These are phyloP conservation scores for Laetiporus sulphureus DNA, from an alignment of 1,284 basidiomycete species.

Conservation along the genomic window DNA sequence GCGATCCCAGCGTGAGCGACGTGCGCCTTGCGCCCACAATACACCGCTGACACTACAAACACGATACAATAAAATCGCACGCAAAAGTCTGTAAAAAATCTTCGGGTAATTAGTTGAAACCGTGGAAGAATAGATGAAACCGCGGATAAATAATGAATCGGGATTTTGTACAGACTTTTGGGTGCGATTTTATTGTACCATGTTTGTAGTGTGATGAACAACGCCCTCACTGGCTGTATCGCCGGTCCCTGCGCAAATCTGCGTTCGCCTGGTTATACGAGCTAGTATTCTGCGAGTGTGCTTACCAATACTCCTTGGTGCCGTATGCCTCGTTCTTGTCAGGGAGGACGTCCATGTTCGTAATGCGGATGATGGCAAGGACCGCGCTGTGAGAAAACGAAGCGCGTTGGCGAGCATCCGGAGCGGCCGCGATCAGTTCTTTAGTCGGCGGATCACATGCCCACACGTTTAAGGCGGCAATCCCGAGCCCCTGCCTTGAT, in stretches of 20 bases:
- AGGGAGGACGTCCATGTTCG: constrained; percentile 39
- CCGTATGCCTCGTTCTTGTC: constrained; percentile 70
- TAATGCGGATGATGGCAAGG: neutral
- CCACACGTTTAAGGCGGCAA: too few relatives aligned
- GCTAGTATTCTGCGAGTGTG: neutral
- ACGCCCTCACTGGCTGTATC: constrained; percentile 55
- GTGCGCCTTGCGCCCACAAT: neutral
- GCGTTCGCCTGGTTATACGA: too few relatives aligned
- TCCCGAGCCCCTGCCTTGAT: too few relatives aligned
- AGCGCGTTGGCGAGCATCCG: neutral
- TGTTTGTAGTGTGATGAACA: constrained; percentile 6
- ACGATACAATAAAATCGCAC: too few relatives aligned
- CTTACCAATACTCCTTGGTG: constrained; percentile 70
- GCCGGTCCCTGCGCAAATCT: constrained; percentile 47
- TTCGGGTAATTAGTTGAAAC: too few relatives aligned
- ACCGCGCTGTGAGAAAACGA: neutral
- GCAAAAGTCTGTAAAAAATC: constrained; percentile 1
- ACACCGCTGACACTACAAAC: neutral
- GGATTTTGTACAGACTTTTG: too few relatives aligned
- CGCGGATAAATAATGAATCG: too few relatives aligned
- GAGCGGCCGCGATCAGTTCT: constrained; percentile 2
- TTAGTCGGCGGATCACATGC: constrained; percentile 7
- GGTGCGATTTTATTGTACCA: too few relatives aligned
- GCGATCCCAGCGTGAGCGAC: neutral
- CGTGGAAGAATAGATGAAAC: too few relatives aligned